Percentiles rank a stretch among this genome's conserved stretches.
Conservation (phyloP, 495 filamentous ascomycete genomes). For the Hypoxylon trugodes region DNA sequence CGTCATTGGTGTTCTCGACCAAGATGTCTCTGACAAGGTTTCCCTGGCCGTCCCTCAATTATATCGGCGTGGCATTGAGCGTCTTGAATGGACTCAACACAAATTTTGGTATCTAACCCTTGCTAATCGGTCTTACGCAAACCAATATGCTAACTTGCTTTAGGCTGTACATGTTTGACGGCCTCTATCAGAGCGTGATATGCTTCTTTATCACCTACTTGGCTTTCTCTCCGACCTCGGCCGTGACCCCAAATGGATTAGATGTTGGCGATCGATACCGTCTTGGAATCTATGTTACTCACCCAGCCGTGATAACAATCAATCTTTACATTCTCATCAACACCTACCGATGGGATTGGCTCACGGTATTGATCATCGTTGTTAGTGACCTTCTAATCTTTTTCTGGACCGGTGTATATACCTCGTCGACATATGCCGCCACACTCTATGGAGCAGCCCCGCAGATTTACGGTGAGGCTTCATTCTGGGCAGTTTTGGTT, state of each 20-base stretch:
- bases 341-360: slow-evolving; percentile 97
- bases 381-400: slow-evolving; percentile 89
- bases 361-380: slow-evolving; percentile 79
- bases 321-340: slow-evolving; percentile 96
- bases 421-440: slow-evolving; percentile 67
- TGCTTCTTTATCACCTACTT: slow-evolving; percentile 93
- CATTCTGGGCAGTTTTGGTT: slow-evolving; percentile 86
- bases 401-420: slow-evolving; percentile 97
- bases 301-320: slow-evolving; percentile 81
- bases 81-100: slow-evolving; percentile 93
- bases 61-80: slow-evolving; percentile 94
- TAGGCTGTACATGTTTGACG: slow-evolving; percentile 95
- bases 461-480: slow-evolving; percentile 79
- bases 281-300: slow-evolving; percentile 83
- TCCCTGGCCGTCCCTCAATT: slow-evolving; percentile 94
- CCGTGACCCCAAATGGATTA: slow-evolving; percentile 72
- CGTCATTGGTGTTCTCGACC: slow-evolving; percentile 96
- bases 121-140: background rate
- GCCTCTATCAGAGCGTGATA: slow-evolving; percentile 91
- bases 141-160: slow-evolving; percentile 38
- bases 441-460: slow-evolving; percentile 80
- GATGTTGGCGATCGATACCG: slow-evolving; percentile 78
- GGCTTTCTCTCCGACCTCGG: slow-evolving; percentile 71
- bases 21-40: slow-evolving; percentile 94
- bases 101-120: slow-evolving; percentile 95